Evolutionary conservation across 148 eudicot genomes (phyloP).

Genomic region (Diospyros kaki): DNA sequence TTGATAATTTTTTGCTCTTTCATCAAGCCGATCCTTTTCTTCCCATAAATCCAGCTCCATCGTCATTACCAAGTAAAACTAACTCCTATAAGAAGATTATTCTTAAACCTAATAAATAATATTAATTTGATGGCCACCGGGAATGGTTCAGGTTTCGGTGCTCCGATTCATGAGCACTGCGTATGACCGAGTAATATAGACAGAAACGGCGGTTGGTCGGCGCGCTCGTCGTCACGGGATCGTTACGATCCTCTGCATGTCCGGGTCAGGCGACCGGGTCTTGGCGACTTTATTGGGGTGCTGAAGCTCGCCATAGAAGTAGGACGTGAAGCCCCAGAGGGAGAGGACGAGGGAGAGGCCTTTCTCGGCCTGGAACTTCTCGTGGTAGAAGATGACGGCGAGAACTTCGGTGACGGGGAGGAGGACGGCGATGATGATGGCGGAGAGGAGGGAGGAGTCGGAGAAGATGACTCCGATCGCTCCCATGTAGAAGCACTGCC

Average conservation of each 20-base stretch:
- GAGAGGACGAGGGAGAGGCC: conserved; percentile 44
- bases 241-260: background rate
- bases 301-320: conserved; percentile 42
- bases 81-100: no score
- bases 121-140: no score
- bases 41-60: no score
- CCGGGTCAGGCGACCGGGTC: background rate
- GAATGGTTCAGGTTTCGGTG: no score
- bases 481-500: conserved; percentile 53
- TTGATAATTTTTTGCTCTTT: no score
- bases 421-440: conserved; percentile 33
- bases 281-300: background rate
- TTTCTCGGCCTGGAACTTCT: conserved; percentile 43
- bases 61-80: no score
- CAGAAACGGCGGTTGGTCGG: no score
- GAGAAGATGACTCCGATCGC: conserved; percentile 44
- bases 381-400: conserved; percentile 39
- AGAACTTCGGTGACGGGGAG: conserved; percentile 38
- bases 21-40: no score
- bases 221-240: background rate
- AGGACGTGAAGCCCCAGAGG: conserved; percentile 51
- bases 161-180: no score
- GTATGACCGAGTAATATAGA: no score
- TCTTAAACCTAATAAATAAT: no score
- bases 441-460: conserved; percentile 43